Percentiles rank a stretch among this genome's conserved stretches.
Evolutionary conservation across 2,329 filamentous ascomycete genomes (phyloP).

Genomic region (Beauveria varroae): DNA sequence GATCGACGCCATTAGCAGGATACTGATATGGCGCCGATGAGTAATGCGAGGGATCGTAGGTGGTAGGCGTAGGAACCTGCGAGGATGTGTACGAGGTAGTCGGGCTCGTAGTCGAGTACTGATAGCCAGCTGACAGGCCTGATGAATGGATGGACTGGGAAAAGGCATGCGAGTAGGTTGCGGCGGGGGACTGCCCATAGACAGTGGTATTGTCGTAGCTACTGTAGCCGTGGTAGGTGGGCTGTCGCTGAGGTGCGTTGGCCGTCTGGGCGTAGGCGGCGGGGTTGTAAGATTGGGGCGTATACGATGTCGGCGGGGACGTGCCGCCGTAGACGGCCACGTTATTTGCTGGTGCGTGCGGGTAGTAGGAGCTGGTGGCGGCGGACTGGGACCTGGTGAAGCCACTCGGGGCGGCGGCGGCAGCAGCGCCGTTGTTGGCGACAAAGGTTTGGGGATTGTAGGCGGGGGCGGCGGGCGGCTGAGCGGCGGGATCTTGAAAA

Average conservation of each 20-base stretch:
- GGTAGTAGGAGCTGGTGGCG: slow-evolving; percentile 42
- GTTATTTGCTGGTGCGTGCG: slow-evolving; percentile 29
- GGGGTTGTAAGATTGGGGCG: slow-evolving; percentile 50
- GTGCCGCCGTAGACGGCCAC: slow-evolving; percentile 26
- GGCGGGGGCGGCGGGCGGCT: slow-evolving; percentile 38
- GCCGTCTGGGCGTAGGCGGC: slow-evolving; percentile 46
- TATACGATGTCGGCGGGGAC: slow-evolving; percentile 37
- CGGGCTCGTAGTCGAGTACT: slow-evolving; percentile 33
- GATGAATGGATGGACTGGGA: slow-evolving; percentile 21
- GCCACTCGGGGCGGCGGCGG: slow-evolving; percentile 12
- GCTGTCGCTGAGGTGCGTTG: slow-evolving; percentile 40
- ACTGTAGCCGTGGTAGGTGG: slow-evolving; percentile 42
- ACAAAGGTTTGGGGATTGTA: slow-evolving; percentile 68
- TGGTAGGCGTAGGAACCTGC: slow-evolving; percentile 20
- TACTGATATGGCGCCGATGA: slow-evolving; percentile 26
- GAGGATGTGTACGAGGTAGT: slow-evolving; percentile 20
- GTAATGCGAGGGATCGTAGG: slow-evolving; percentile 31
- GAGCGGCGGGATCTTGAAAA: slow-evolving; percentile 38
- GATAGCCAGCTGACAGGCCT: slow-evolving; percentile 29
- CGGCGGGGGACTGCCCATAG: slow-evolving; percentile 31
- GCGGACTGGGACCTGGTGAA: slow-evolving; percentile 43
- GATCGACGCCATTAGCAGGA: slow-evolving; percentile 31
- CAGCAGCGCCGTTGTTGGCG: slow-evolving; percentile 2
- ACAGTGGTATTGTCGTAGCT: slow-evolving; percentile 37
- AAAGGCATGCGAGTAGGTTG: slow-evolving; percentile 25